A percentile compares a stretch with the other conserved stretches of the same genome.
phyloP scores from a whole-genome alignment of 257 asterid species.

The Leonotis leonurus region DNA sequence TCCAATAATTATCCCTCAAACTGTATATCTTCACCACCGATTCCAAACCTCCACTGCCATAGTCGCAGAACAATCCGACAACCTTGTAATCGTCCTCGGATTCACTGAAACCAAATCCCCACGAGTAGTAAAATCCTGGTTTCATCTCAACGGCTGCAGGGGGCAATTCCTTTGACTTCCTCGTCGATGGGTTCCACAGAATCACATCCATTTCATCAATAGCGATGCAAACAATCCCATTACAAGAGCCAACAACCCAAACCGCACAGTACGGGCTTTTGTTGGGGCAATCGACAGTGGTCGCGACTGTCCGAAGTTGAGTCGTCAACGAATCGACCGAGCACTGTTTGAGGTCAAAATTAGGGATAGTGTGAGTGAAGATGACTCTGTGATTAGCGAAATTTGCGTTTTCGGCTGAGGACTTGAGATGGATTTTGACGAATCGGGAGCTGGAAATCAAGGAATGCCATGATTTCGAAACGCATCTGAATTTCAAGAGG shows the following conservation, averaged over 20 bases:
- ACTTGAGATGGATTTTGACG: slow-evolving; percentile 26
- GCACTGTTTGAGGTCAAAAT: slow-evolving; percentile 24
- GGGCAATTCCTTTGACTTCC: slow-evolving; percentile 28
- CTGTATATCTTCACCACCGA: slow-evolving; percentile 31
- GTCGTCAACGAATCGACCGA: slow-evolving; percentile 22
- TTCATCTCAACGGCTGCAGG: neutral
- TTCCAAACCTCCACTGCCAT: slow-evolving; percentile 8
- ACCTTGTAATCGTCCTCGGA: slow-evolving; percentile 43
- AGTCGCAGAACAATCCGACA: slow-evolving; percentile 25
- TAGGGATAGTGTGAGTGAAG: slow-evolving; percentile 16
- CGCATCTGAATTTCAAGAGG: slow-evolving; percentile 38
- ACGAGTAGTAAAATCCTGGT: slow-evolving; percentile 16
- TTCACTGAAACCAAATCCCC: slow-evolving; percentile 42
- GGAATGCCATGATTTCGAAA: slow-evolving; percentile 35
- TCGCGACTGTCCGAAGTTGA: slow-evolving; percentile 4
- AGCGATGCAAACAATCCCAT: slow-evolving; percentile 40
- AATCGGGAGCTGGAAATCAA: slow-evolving; percentile 30
- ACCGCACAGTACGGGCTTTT: slow-evolving; percentile 12
- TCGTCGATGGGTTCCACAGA: slow-evolving; percentile 46
- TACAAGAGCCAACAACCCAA: slow-evolving; percentile 33
- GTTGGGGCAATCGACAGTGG: slow-evolving; percentile 21
- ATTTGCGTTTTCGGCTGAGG: slow-evolving; percentile 4
- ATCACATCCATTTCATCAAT: slow-evolving; percentile 17
- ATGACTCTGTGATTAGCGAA: slow-evolving; percentile 17
- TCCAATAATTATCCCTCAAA: slow-evolving; percentile 42